Evolutionary conservation across 768 basidiomycete species (phyloP), one percentile per base, ranked within the genome.

Genomic region (Tubosaeta sp.): DNA sequence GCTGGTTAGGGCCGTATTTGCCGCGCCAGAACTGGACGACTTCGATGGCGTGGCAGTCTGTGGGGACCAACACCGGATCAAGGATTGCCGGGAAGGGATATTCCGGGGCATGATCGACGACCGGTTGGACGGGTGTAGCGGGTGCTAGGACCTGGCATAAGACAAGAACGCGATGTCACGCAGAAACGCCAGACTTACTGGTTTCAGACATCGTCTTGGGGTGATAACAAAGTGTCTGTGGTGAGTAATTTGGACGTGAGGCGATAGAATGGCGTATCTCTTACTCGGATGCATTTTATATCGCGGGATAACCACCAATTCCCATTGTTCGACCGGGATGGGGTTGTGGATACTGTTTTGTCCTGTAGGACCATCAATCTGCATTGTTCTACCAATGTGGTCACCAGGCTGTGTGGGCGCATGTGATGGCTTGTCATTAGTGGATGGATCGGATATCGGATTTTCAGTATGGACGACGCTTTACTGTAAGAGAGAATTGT

Each of bases 11-110:
- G 0, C 12, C 1, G 36, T 39, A 49, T 21, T 63, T 55, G 16
- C 65, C 65, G 19, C 58, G 66, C 61, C 64, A 66, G 43, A 56
- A 66, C 36, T 67, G 65, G 46, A 52, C 48, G 22, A 68, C 43
- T 22, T 68, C 59, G 42, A 68, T 58, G 24, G 58, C 51, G 46
- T 53, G 59, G 41, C 19, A 48, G 10, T 54, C 63, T 1, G 30
- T 7, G 13, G 61, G 65, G 38, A 62, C 57, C 6, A n/a, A 43
- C n/a, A 66, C 46, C 2, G 56, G 58, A 1, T 53, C 44, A 19
- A 64, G 63, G 6, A 54, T 29, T 0, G 46, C 42, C 21, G 63
- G 53, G 22, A 56, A 36, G 27, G 19, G 24, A 11, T 14, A 34
- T 48, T 1, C 11, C 24, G 39, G 24, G 22, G 45, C 16, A 11